phyloP scores from a whole-genome alignment of 1,139 yeast species.

The Candida pseudoviswanathii region DNA sequence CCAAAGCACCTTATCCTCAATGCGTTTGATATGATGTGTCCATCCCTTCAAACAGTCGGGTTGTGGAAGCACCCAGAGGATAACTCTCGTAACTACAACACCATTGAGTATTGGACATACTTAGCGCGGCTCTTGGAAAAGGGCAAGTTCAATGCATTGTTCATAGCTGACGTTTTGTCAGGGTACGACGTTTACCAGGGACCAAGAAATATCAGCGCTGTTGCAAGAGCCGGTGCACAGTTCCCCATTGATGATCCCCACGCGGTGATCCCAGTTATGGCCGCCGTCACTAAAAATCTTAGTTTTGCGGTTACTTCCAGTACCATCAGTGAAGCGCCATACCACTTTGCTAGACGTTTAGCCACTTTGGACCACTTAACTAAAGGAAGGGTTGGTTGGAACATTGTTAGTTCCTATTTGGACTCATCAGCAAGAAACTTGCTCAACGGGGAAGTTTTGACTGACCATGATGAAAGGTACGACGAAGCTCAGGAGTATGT shows the following conservation, averaged over 20 bases:
- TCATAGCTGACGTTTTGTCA: conserved; percentile 49
- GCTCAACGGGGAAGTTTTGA: conserved; percentile 33
- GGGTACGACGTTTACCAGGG: conserved; percentile 44
- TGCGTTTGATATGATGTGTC: conserved; percentile 40
- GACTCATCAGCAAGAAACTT: conserved; percentile 44
- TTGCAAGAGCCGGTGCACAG: conserved; percentile 41
- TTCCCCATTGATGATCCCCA: conserved; percentile 47
- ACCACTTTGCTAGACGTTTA: conserved; percentile 45
- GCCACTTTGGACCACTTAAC: conserved; percentile 46
- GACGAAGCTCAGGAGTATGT: conserved; percentile 45
- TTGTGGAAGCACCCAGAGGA: conserved; percentile 47
- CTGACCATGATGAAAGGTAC: conserved; percentile 42
- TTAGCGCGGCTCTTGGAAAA: conserved; percentile 45
- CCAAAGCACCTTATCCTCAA: conserved; percentile 20
- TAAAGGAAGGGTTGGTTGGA: conserved; percentile 51
- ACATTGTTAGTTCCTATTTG: conserved; percentile 41
- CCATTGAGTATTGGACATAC: conserved; percentile 47
- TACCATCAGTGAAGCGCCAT: conserved; percentile 48
- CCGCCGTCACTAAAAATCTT: conserved; percentile 40
- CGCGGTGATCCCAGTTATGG: conserved; percentile 42
- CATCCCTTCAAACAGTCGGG: conserved; percentile 40
- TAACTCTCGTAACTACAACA: conserved; percentile 31
- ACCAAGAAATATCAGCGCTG: conserved; percentile 33
- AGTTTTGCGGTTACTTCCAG: conserved; percentile 44
- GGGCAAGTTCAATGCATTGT: conserved; percentile 46